Conservation (phyloP, 2,329 filamentous ascomycete species). For the Dactylellina leptospora region DNA sequence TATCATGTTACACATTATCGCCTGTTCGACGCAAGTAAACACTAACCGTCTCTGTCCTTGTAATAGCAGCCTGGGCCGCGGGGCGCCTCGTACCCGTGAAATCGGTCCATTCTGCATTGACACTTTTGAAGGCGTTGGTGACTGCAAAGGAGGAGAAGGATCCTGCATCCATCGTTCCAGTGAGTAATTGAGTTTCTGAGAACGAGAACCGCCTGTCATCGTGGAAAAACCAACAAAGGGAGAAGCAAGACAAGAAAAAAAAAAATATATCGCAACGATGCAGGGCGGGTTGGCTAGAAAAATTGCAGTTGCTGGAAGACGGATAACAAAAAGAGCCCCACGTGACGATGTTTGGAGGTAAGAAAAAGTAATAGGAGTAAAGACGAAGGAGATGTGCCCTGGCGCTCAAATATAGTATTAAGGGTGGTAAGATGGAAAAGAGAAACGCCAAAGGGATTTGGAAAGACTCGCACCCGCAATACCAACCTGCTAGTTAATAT, state of each 20-base stretch:
- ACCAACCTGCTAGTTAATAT: conserved; percentile 51
- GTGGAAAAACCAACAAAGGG: conserved; percentile 22
- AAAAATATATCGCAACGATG: no score
- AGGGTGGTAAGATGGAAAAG: conserved; percentile 3
- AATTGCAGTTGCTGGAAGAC: no score
- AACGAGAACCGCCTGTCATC: conserved; percentile 47
- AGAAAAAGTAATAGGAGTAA: neutral
- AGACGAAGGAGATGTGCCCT: neutral
- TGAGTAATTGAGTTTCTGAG: conserved; percentile 54
- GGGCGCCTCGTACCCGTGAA: conserved; percentile 53
- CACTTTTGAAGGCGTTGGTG: conserved; percentile 50
- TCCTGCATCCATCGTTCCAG: conserved; percentile 54
- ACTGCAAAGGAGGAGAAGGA: conserved; percentile 51
- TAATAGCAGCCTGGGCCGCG: conserved; percentile 83
- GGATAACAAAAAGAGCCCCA: conserved; percentile 15
- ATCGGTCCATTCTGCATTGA: conserved; percentile 52
- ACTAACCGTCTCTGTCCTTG: conserved; percentile 92
- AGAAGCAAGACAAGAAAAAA: no score
- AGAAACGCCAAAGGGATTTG: conserved; percentile 8
- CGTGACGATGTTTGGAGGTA: no score
- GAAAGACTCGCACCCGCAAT: conserved; percentile 42
- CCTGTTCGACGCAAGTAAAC: neutral
- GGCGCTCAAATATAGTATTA: conserved; percentile 6
- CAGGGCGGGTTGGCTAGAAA: no score
- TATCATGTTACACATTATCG: neutral